phyloP scores from a whole-genome alignment of 306 rosid species.

The Myrica gale region DNA sequence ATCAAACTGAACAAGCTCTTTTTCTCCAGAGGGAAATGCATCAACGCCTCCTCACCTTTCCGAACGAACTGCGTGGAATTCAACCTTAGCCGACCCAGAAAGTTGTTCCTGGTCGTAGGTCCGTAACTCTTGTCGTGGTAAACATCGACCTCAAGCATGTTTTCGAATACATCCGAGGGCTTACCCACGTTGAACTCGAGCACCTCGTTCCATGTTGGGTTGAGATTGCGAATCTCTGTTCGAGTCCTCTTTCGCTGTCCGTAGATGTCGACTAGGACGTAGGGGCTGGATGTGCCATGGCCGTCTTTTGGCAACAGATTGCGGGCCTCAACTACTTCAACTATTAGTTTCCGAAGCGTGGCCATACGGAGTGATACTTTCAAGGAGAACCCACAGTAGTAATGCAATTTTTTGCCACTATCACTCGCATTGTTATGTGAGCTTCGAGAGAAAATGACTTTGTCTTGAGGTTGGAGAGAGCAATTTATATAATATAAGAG shows the following conservation, averaged over 20 bases:
- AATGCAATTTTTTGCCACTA: not conserved
- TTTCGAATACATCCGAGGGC: constrained; percentile 54
- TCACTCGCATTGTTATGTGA: not conserved
- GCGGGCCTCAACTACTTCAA: constrained; percentile 82
- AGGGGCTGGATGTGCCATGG: constrained; percentile 77
- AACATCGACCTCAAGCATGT: constrained; percentile 63
- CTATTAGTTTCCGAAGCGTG: constrained; percentile 50
- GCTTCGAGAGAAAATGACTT: constrained; percentile 15
- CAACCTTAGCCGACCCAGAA: constrained; percentile 60
- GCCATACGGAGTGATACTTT: constrained; percentile 27
- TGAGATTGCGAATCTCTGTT: constrained; percentile 50
- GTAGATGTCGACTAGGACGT: constrained; percentile 58
- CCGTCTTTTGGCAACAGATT: constrained; percentile 74
- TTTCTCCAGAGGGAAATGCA: constrained; percentile 57
- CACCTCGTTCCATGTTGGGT: constrained; percentile 74
- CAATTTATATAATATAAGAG: constrained; percentile 17
- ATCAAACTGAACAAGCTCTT: constrained; percentile 48
- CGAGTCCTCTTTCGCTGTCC: constrained; percentile 62
- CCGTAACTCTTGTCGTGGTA: constrained; percentile 60
- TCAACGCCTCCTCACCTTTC: constrained; percentile 88
- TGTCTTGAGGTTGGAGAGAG: not conserved
- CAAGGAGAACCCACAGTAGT: no score
- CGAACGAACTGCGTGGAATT: constrained; percentile 63
- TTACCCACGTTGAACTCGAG: constrained; percentile 60
- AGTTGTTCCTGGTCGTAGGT: constrained; percentile 56